Evolutionary conservation across 257 asterid genomes (phyloP), one percentile per base, ranked within the genome.

Genomic region (Lithospermum erythrorhizon): DNA sequence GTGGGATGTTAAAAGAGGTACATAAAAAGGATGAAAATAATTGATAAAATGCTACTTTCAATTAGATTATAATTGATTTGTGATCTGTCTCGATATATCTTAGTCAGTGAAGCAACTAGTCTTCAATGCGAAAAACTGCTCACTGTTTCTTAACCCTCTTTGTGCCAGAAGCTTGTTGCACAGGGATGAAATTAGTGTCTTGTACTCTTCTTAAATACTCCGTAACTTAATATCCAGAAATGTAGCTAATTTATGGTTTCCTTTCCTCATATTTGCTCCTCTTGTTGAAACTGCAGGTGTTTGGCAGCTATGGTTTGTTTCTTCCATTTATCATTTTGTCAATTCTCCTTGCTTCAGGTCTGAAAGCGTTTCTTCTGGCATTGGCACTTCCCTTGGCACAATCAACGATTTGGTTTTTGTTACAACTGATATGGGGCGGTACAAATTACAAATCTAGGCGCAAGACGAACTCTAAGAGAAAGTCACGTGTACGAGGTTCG

Each of bases 341-440:
- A 6, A 8, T 83, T 78, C 78, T 91, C 30, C 62, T 89, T 17
- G 70, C 79, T 17, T 80, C 75, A 30, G 98, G 95, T 54, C 83
- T 62, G n/a, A 86, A 86, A 77, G 88, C 98, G 61, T 86, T 91
- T 73, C 90, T 84, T 45, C 5, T 88, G 76, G 85, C 97, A 41
- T 68, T 86, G 60, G 83, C 89, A 53, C 65, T 84, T 24, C 84
- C 95, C 16, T 23, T 91, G 23, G 83, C 83, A 22, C 90, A 81
- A 47, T 88, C 97, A 6, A 85, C 89, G 15, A 58, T 91, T 59
- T 65, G 83, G 21, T 88, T 88, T 67, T 87, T 87, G 20, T 53
- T 84, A 48, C 68, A 76, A 61, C 80, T 66, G 78, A 66, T 69
- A 60, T 70, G 63, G 65, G 69, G 65, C 16, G 27, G 29, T 27